These are phyloP conservation scores for Corchorus capsularis DNA, from an alignment of 345 rosid genomes.

Conservation along the genomic window DNA sequence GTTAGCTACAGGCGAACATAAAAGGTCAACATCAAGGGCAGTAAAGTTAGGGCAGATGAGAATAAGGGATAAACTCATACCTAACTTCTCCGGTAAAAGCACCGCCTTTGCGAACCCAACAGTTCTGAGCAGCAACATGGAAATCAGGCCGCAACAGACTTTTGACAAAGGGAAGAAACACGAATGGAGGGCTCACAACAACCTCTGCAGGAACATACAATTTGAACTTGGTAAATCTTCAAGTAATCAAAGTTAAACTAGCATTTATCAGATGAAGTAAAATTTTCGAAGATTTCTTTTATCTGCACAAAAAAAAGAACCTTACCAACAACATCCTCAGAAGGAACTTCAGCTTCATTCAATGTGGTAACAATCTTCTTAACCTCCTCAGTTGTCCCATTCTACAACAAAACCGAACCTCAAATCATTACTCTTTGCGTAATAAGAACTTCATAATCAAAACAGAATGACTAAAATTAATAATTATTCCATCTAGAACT, in stretches of 20 bases:
- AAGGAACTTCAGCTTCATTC: conserved; percentile 72
- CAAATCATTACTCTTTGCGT: too few relatives aligned
- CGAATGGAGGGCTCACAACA: conserved; percentile 74
- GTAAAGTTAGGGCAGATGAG: background rate
- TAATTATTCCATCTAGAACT: background rate
- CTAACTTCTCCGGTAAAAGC: conserved; percentile 75
- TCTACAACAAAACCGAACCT: conserved; percentile 37
- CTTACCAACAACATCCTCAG: conserved; percentile 64
- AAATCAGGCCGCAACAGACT: conserved; percentile 51
- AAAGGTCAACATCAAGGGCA: background rate
- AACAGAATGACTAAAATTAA: background rate
- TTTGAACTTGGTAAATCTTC: background rate
- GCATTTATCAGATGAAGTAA: background rate
- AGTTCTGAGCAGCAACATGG: conserved; percentile 68
- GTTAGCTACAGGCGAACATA: background rate
- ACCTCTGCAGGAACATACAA: conserved; percentile 49
- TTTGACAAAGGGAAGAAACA: conserved; percentile 58
- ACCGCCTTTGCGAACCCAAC: conserved; percentile 75
- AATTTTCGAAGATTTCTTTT: background rate
- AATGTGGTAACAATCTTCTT: conserved; percentile 59
- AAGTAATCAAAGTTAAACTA: background rate
- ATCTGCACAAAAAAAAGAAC: background rate
- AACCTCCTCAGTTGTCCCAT: conserved; percentile 72
- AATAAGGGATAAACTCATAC: conserved; percentile 25
- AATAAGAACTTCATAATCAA: background rate